Base-by-base conservation (phyloP, 1,284 basidiomycete genomes). In the Marasmius sp. region DNA sequence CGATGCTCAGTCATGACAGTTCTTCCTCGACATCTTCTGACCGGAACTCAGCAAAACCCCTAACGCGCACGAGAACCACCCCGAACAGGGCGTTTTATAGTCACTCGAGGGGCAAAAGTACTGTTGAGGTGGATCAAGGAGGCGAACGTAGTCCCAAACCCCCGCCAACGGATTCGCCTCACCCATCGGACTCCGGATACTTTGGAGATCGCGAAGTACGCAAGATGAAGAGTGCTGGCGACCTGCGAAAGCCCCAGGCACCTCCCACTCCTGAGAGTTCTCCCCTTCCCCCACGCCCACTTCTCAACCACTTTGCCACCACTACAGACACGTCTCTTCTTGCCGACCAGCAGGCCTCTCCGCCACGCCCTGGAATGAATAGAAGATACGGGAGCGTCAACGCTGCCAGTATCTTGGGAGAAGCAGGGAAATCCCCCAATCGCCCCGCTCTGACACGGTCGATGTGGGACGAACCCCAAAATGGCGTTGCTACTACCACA, bases 151-250 rank as follows among this genome's bases (percentile, higher is more conserved):
- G 51, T 43, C 59, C 61, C 12, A 45, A 47, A 14, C 61, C 52
- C 27, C 58, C 59, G 11, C 50, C 49, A 58, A 36, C 38, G 20
- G 49, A 54, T 7, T 58, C 56, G 10, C 60, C 43, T 47, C 47
- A 41, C 43, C 60, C 55, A 33, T 77, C 81, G 54, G 73, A 80
- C 56, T 72, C 77, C 12, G 74, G 75, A 52, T 74, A 78, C 56
- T 74, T 74, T 62, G 75, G 76, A n/a, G 84, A 86, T 62, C 83
- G 77, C 57, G 89, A 92, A 69, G 69, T 93, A 49, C 85, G 91
- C 61, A 88, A 86, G 72, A 94, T 95, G 93, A 92, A 93, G 74
- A 93, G 91, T 70, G 92, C 93, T 11, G 92, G 92, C 34, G 90
- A 93, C 68, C 77, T 94, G 41, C 84, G 87, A 56, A 80, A 84